phyloP scores from a whole-genome alignment of 306 rosid species.

The Phaseolus lunatus region DNA sequence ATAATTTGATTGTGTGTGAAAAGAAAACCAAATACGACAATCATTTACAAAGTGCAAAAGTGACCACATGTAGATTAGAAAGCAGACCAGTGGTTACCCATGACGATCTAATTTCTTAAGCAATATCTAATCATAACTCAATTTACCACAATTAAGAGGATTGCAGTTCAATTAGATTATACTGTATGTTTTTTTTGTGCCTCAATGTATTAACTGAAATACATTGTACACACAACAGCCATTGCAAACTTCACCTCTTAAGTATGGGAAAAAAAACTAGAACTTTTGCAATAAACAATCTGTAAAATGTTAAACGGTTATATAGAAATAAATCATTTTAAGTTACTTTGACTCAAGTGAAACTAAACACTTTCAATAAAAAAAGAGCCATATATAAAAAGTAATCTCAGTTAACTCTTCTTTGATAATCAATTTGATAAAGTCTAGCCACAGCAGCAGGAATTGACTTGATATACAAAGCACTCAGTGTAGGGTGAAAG shows the following conservation, averaged over 20 bases:
- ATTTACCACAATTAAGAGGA: slow-evolving; percentile 13
- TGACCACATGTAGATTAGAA: background rate
- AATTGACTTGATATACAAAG: slow-evolving; percentile 9
- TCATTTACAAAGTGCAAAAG: background rate
- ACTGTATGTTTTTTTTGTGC: background rate
- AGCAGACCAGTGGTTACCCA: background rate
- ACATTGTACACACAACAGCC: background rate
- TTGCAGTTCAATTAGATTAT: background rate
- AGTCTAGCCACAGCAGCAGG: slow-evolving; percentile 12
- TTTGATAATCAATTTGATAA: background rate
- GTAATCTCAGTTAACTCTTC: background rate
- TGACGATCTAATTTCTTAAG: background rate
- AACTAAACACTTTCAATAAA: background rate
- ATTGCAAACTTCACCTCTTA: slow-evolving; percentile 6
- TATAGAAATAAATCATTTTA: background rate
- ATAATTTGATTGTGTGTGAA: background rate
- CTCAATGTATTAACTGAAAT: slow-evolving; percentile 13
- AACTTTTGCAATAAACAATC: background rate
- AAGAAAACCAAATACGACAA: background rate
- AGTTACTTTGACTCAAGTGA: background rate
- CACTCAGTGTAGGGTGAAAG: background rate
- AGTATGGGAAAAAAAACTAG: background rate
- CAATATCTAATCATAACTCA: background rate
- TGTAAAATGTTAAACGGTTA: background rate
- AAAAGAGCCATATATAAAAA: background rate